Evolutionary conservation across 306 rosid genomes (phyloP).

Genomic region (Sicyos baderoa): DNA sequence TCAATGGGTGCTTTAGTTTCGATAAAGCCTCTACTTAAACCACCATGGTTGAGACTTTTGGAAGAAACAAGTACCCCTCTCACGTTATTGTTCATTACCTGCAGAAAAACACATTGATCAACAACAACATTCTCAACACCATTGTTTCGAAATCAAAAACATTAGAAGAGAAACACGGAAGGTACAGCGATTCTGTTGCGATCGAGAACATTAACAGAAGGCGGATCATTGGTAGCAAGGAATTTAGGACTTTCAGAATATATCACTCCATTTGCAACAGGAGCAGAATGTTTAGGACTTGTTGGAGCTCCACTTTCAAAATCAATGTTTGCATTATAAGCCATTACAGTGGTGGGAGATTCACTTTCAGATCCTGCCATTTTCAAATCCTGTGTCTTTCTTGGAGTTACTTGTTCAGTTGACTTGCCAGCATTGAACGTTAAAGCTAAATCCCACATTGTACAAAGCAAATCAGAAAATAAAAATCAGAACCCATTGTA

Average conservation of each 20-base stretch:
- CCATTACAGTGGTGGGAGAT: background rate
- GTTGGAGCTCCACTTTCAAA: constrained; percentile 15
- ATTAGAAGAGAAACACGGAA: constrained; percentile 33
- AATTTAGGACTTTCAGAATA: constrained; percentile 10
- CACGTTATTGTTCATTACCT: constrained; percentile 22
- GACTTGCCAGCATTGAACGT: background rate
- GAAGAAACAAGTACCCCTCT: constrained; percentile 30
- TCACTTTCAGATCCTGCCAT: constrained; percentile 13
- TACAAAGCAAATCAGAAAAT: background rate
- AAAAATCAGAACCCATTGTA: background rate
- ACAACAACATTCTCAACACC: constrained; percentile 22
- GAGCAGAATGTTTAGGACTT: constrained; percentile 11
- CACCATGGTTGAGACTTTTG: constrained; percentile 26
- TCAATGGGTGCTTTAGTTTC: constrained; percentile 84
- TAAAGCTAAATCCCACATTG: background rate
- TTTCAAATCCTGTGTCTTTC: background rate
- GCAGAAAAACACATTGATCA: constrained; percentile 14
- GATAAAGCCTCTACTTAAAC: constrained; percentile 46
- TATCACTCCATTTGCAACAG: background rate
- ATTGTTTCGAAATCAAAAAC: constrained; percentile 26
- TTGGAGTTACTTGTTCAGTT: constrained; percentile 2
- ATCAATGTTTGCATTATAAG: background rate
- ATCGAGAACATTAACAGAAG: background rate
- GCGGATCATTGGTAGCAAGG: background rate
- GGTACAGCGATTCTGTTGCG: constrained; percentile 7